These are phyloP conservation scores for Xylaria cubensis DNA, from an alignment of 495 filamentous ascomycete species.

Conservation along the genomic window DNA sequence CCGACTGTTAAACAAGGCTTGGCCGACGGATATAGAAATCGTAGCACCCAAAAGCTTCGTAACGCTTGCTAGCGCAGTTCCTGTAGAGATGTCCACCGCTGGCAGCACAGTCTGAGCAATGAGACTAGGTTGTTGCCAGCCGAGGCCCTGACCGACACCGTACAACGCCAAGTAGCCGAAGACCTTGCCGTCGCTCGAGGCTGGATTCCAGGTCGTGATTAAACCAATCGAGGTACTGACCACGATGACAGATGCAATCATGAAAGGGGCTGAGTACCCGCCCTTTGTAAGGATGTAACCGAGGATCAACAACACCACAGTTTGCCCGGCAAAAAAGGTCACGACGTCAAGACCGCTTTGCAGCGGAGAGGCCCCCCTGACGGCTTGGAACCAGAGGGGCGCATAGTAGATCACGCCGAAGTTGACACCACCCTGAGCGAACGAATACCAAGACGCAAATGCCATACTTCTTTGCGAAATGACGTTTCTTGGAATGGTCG, in stretches of 20 bases:
- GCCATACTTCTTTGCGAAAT: slow-evolving; percentile 68
- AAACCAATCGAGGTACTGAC: slow-evolving; percentile 68
- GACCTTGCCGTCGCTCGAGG: slow-evolving; percentile 47
- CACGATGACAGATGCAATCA: slow-evolving; percentile 62
- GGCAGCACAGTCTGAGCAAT: slow-evolving; percentile 58
- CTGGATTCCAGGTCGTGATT: slow-evolving; percentile 60
- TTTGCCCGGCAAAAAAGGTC: not conserved
- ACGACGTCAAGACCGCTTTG: not conserved
- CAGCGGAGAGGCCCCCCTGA: slow-evolving; percentile 59
- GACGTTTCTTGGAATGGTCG: slow-evolving; percentile 70
- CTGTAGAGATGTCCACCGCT: slow-evolving; percentile 56
- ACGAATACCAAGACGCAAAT: slow-evolving; percentile 56
- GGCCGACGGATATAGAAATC: slow-evolving; percentile 59
- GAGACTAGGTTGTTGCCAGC: slow-evolving; percentile 59
- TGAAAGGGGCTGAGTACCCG: slow-evolving; percentile 73
- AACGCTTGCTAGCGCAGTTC: slow-evolving; percentile 61
- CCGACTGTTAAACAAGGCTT: slow-evolving; percentile 38
- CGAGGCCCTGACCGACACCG: slow-evolving; percentile 63
- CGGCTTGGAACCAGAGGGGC: slow-evolving; percentile 74
- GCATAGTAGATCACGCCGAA: slow-evolving; percentile 66
- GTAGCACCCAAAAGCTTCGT: slow-evolving; percentile 62
- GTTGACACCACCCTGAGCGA: slow-evolving; percentile 60
- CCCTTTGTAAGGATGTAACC: slow-evolving; percentile 63
- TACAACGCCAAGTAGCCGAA: slow-evolving; percentile 68
- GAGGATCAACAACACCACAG: slow-evolving; percentile 55